Base-by-base conservation (phyloP, 2,329 filamentous ascomycete species). In the Arthrobotrys sphaeroides region DNA sequence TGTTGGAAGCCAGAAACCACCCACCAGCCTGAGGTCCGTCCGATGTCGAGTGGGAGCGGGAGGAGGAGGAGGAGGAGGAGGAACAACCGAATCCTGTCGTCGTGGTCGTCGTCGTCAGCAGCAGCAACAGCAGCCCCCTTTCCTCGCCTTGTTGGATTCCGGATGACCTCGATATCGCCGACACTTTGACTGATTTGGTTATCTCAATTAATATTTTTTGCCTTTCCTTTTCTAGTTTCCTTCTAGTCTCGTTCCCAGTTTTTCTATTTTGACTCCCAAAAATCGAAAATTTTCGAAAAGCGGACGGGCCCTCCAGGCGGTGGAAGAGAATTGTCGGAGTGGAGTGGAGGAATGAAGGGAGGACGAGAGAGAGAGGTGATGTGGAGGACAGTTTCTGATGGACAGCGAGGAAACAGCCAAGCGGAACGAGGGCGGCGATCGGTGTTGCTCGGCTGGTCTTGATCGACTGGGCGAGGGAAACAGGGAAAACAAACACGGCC, bases 401-500 rank as follows among this genome's bases (percentile, higher is more conserved):
- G n/a, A n/a, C n/a, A n/a, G n/a, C n/a, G 61, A 43, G 61, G 70
- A 59, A 69, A 67, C 40, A 53, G 60, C 74, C 57, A 73, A 75
- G 64, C 65, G 36, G 33, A 57, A 43, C n/a, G n/a, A n/a, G n/a
- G 60, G 61, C 62, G 60, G 73, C 73, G 75, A 75, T 77, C 74
- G 61, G 73, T 73, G 69, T 73, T 77, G 72, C 69, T 62, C 36
- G 43, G 38, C 60, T 67, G 31, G 69, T 62, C 60, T 67, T 53
- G 60, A 66, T 77, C 33, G 65, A 73, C 66, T 67, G 43, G 49
- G 57, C 51, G 55, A n/a, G 24, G 47, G 42, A 66, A 49, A 49
- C 47, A 38, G 38, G 36, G 36, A 59, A 40, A 31, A 49, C n/a
- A 26, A 73, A 65, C 65, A 66, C 18, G 53, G 40, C 18, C 20